These are phyloP conservation scores for Wickerhamomyces chambardii DNA, from an alignment of 805 yeast species.

Conservation along the genomic window DNA sequence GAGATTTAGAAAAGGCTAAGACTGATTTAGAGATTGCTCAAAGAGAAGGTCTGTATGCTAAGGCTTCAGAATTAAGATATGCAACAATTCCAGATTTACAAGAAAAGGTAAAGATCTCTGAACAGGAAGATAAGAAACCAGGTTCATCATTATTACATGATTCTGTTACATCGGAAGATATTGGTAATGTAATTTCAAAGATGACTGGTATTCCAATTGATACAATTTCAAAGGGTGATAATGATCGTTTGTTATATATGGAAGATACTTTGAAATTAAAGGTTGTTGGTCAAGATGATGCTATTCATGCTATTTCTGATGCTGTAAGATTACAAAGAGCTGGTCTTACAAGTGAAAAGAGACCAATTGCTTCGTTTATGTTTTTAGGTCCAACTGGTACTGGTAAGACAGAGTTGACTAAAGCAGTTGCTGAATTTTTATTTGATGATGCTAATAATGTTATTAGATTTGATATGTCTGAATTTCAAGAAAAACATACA, in stretches of 20 bases:
- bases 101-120: slow-evolving; percentile 38
- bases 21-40: slow-evolving; percentile 76
- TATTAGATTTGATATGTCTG: slow-evolving; percentile 94
- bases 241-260: slow-evolving; percentile 84
- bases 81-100: slow-evolving; percentile 79
- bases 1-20: slow-evolving; percentile 76
- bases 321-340: slow-evolving; percentile 96
- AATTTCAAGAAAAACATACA: slow-evolving; percentile 91
- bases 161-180: slow-evolving; percentile 89
- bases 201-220: slow-evolving; percentile 96
- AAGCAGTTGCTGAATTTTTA: slow-evolving; percentile 83
- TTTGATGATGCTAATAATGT: slow-evolving; percentile 86
- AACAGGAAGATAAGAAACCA: slow-evolving; percentile 27
- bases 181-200: slow-evolving; percentile 82
- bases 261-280: slow-evolving; percentile 66
- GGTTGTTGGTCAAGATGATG: slow-evolving; percentile 95
- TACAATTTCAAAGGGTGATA: slow-evolving; percentile 88
- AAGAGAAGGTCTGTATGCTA: slow-evolving; percentile 77
- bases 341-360: slow-evolving; percentile 86
- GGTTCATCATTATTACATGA: slow-evolving; percentile 58
- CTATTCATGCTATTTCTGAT: slow-evolving; percentile 80
- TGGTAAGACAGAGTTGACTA: slow-evolving; percentile 94
- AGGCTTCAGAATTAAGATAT: slow-evolving; percentile 86
- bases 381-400: slow-evolving; percentile 98
- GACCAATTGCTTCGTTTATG: slow-evolving; percentile 96